Evolutionary conservation across 78 protist genomes (phyloP), one percentile per base, ranked within the genome.

Genomic region (Dictyostelium citrinum): DNA sequence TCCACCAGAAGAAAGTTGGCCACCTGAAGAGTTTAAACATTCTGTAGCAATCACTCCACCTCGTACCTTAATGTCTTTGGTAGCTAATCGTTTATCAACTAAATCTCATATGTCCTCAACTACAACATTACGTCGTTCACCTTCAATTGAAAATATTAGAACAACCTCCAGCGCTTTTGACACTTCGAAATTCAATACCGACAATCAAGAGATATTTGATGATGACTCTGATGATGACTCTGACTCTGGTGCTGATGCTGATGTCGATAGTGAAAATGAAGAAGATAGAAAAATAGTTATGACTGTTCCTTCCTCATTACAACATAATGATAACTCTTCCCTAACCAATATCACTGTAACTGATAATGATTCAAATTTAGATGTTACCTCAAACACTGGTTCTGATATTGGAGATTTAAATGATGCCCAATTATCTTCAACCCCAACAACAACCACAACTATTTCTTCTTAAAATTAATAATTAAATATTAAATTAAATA

Each of bases 21-120:
- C 93, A 78, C 93, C 93, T 1, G 75, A 78, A 68, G 93, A 88
- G 22, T 88, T 51, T 35, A 88, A 88, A 46, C 85, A 88, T 83
- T 45, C 72, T 16, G 93, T 88, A 5, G 85, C 85, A 2, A 39
- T 88, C 2, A 24, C 85, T 4, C 93, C 93, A 33, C 93, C 93
- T 27, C 27, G 93, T 20, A 88, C 93, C 1, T 31, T 88, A 22
- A 88, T 78, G 86, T 78, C 93, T 2, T 60, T 88, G 24, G 93
- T 88, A 61, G 85, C 86, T 3, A 76, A 88, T 43, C 70, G 72
- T 43, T 37, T 88, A 31, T 88, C 93, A 6, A 88, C 93, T 12
- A 88, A 88, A 64, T 64, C 93, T 4, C 93, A 88, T 46, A 88
- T 88, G 75, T 78, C 85, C 1, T 78, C 93, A 4, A 88, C 93